These are phyloP conservation scores for Monosporozyma solicola DNA, from an alignment of 805 yeast species.

Conservation along the genomic window DNA sequence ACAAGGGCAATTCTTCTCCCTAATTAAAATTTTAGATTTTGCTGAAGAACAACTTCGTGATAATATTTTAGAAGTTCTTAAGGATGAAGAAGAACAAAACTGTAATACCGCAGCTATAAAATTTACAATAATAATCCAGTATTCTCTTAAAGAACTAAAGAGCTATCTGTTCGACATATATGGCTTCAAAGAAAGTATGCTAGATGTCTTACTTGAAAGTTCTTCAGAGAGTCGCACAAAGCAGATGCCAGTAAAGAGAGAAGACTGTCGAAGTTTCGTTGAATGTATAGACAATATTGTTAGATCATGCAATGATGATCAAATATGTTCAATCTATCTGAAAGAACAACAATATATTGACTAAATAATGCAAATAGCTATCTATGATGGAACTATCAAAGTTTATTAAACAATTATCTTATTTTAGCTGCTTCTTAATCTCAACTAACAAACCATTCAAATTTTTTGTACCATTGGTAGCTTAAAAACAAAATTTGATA, in stretches of 20 bases:
- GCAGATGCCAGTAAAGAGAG: background rate
- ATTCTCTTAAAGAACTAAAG: conserved; percentile 10
- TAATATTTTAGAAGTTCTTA: conserved; percentile 11
- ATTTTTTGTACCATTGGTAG: too few species aligned
- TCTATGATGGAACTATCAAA: background rate
- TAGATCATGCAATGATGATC: background rate
- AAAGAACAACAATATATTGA: conserved; percentile 3
- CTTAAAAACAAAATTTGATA: too few species aligned
- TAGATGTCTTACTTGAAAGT: background rate
- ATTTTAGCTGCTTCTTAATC: too few species aligned
- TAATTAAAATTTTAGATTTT: conserved; percentile 15
- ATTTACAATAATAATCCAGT: conserved; percentile 8
- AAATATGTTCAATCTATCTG: background rate
- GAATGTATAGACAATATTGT: background rate
- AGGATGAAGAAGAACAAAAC: background rate
- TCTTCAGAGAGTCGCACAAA: background rate
- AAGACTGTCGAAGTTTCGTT: background rate
- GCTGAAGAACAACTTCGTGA: conserved; percentile 22
- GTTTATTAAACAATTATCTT: too few species aligned
- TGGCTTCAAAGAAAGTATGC: conserved; percentile 5
- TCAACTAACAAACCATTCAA: too few species aligned
- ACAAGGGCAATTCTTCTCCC: conserved; percentile 15
- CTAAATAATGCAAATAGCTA: background rate
- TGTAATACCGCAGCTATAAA: background rate
- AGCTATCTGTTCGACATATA: conserved; percentile 8